phyloP scores from a whole-genome alignment of 495 filamentous ascomycete species.

The Neurospora sp. region DNA sequence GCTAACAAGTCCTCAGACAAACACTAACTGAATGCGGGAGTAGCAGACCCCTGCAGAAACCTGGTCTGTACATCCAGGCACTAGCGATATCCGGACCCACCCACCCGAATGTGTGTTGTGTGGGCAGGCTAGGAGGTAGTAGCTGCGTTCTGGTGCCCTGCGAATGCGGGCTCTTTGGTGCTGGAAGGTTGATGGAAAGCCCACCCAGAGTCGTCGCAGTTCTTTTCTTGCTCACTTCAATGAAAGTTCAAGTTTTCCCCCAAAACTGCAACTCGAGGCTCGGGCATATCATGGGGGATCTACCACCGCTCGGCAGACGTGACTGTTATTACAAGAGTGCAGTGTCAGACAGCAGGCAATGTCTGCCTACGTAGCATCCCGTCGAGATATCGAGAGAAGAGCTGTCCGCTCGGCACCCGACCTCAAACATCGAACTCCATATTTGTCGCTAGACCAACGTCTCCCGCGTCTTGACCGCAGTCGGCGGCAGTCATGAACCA shows the following conservation, averaged over 20 bases:
- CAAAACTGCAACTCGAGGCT: neutral
- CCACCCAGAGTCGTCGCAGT: neutral
- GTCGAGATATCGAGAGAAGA: neutral
- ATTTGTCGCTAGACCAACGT: neutral
- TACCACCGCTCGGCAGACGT: neutral
- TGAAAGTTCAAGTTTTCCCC: neutral
- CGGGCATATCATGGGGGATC: neutral
- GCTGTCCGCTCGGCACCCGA: neutral
- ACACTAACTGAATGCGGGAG: constrained; percentile 12
- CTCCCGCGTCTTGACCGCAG: neutral
- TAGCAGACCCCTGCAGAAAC: constrained; percentile 21
- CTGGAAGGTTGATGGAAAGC: constrained; percentile 7
- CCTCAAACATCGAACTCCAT: neutral
- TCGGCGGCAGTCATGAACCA: neutral
- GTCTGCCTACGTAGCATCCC: neutral
- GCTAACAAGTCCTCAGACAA: neutral
- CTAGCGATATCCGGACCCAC: constrained; percentile 4
- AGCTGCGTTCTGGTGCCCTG: neutral
- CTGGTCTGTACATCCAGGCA: constrained; percentile 13
- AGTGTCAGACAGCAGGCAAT: neutral
- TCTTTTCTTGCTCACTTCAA: neutral
- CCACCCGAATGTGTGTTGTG: constrained; percentile 6
- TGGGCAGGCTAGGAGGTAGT: neutral
- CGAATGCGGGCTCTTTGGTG: neutral
- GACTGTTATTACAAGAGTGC: neutral